Base-by-base conservation (phyloP, 768 basidiomycete genomes). In the Panus rudis region DNA sequence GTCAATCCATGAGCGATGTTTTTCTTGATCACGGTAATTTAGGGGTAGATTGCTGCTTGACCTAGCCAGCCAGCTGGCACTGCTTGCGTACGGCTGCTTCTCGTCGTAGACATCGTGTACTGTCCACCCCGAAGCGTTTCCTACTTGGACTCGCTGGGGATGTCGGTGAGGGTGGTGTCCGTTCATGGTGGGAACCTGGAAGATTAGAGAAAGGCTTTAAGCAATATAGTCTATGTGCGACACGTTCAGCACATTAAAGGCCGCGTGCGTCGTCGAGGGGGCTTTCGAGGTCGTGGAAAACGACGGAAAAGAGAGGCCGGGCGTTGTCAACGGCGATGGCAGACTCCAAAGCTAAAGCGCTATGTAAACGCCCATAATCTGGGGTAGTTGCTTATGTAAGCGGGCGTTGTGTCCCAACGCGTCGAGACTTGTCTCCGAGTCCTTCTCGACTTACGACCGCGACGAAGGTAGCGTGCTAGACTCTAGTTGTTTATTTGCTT, bases 31-130 rank as follows among this genome's bases (percentile, higher is more conserved):
- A 24, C 41, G 39, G 38, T 49, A 45, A 11, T 42, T 44, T 13
- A 43, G 38, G 28, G 49, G 49, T 13, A 34, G 43, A 22, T 25
- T 10, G 16, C 33, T 7, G 8, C 16, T 14, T 17, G 33, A 6
- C 21, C 43, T 38, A 16, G 45, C 49, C 49, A 43, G 49, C 49
- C 49, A 50, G 45, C 37, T 50, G 41, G 49, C 17, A 17, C 32
- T 26, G 6, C 25, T 26, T 20, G 32, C 6, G 10, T 17, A n/a
- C 12, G 26, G 25, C 11, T 33, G 40, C 13, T 24, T 43, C 22
- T 45, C 45, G 39, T 50, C 41, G 39, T n/a, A 27, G 24, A 24
- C 41, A 14, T 50, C 41, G 42, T 46, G 46, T n/a, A 45, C 49
- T 22, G 40, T 25, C 49, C 49, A 46, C 26, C 49, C 49, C 31